phyloP scores from a whole-genome alignment of 345 rosid genomes.

The Hevea brasiliensis region DNA sequence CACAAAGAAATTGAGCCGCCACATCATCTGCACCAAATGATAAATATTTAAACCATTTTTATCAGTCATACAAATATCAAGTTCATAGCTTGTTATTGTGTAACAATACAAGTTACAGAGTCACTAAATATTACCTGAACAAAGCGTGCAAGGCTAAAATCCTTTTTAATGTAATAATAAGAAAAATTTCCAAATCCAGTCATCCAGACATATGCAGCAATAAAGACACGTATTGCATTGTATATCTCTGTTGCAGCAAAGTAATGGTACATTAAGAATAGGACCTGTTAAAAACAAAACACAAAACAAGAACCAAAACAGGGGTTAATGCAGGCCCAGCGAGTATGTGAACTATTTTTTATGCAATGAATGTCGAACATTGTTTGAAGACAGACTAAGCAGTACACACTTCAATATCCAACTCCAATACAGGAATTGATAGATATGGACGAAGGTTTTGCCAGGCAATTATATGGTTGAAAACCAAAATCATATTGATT shows the following conservation, averaged over 20 bases:
- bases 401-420: background rate
- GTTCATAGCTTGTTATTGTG: conserved; percentile 6
- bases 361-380: background rate
- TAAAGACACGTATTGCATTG: conserved; percentile 90
- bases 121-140: conserved; percentile 59
- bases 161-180: conserved; percentile 91
- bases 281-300: conserved; percentile 54
- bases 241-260: conserved; percentile 94
- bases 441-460: background rate
- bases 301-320: background rate
- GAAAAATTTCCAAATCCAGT: conserved; percentile 98
- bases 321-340: conserved; percentile 8
- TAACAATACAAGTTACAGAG: conserved; percentile 11
- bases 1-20: conserved; percentile 95
- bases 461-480: background rate
- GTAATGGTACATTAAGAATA: conserved; percentile 95
- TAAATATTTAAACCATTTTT: no score
- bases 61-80: background rate
- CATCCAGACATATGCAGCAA: conserved; percentile 99
- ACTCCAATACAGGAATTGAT: background rate
- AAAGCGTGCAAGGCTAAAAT: conserved; percentile 88
- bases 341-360: conserved; percentile 4
- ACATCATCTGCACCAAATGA: conserved; percentile 87
- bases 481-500: background rate
- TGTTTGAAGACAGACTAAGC: conserved; percentile 1